phyloP scores from a whole-genome alignment of 228 moss, liverwort and hornwort species.

The Sphagnum magellanicum region DNA sequence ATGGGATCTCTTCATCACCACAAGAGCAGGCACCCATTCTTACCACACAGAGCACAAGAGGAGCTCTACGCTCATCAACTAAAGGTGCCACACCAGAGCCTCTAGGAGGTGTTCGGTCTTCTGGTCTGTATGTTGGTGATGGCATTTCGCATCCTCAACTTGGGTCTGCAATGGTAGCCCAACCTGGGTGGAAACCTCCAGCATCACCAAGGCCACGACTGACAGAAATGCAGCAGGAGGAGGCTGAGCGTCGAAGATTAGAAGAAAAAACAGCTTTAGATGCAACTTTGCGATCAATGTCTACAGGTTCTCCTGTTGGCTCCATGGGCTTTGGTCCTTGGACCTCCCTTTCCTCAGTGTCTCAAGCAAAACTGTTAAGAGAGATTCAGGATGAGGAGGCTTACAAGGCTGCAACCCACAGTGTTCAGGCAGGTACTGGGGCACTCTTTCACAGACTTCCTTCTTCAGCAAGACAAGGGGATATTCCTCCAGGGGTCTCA shows the following conservation, averaged over 20 bases:
- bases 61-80: slow-evolving; percentile 35
- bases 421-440: slow-evolving; percentile 18
- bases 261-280: slow-evolving; percentile 47
- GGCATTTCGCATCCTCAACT: slow-evolving; percentile 14
- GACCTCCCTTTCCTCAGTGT: slow-evolving; percentile 38
- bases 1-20: slow-evolving; percentile 20
- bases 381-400: slow-evolving; percentile 97
- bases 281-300: slow-evolving; percentile 23
- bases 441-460: slow-evolving; percentile 30
- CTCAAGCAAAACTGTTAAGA: slow-evolving; percentile 72
- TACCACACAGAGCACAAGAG: slow-evolving; percentile 36
- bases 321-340: slow-evolving; percentile 65
- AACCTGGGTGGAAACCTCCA: slow-evolving; percentile 75
- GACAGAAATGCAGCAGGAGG: slow-evolving; percentile 85
- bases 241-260: slow-evolving; percentile 48
- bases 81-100: slow-evolving; percentile 33
- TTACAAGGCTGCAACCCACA: slow-evolving; percentile 28
- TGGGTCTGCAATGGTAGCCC: slow-evolving; percentile 14
- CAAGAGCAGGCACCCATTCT: slow-evolving; percentile 38
- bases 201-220: slow-evolving; percentile 46
- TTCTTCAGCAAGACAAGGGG: slow-evolving; percentile 40
- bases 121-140: slow-evolving; percentile 36
- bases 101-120: slow-evolving; percentile 47
- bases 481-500: slow-evolving; percentile 14
- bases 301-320: slow-evolving; percentile 27